phyloP scores from a whole-genome alignment of 2,329 filamentous ascomycete species.

The Beauveria scarabaeidicola region DNA sequence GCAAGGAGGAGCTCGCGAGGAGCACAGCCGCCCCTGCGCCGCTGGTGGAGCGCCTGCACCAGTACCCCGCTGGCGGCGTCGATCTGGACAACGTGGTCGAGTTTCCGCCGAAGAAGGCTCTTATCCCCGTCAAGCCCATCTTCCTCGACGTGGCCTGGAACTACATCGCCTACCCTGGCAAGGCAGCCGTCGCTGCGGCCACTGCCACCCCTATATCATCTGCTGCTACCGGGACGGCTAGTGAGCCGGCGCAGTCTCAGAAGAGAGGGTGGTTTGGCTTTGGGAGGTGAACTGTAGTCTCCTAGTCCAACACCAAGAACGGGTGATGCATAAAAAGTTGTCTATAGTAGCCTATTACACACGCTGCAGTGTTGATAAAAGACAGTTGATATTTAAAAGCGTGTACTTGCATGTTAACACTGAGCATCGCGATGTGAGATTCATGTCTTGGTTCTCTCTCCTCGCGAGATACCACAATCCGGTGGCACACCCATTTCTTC shows the following conservation, averaged over 20 bases:
- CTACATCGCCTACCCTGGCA: conserved; percentile 84
- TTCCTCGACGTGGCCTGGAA: conserved; percentile 98
- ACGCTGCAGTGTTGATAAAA: not conserved
- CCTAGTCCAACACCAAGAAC: not conserved
- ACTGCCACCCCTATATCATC: conserved; percentile 9
- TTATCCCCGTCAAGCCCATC: conserved; percentile 85
- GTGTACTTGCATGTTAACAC: not conserved
- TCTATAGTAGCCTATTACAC: not conserved
- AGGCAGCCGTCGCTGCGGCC: conserved; percentile 27
- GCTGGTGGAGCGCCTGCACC: conserved; percentile 64
- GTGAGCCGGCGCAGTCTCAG: conserved; percentile 34
- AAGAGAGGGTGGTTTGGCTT: conserved; percentile 77
- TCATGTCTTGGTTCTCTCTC: not conserved
- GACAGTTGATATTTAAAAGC: not conserved
- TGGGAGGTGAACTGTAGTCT: conserved; percentile 34
- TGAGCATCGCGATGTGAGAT: not conserved
- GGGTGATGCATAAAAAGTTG: not conserved
- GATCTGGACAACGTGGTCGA: conserved; percentile 75
- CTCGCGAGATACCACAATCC: not conserved
- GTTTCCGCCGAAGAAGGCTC: conserved; percentile 75
- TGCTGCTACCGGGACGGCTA: conserved; percentile 16
- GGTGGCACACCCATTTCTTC: not conserved
- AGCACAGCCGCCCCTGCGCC: conserved; percentile 32
- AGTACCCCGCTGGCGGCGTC: conserved; percentile 63
- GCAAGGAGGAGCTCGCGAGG: conserved; percentile 40